Conservation (phyloP, 2,329 filamentous ascomycete species). For the Clonostachys solani region DNA sequence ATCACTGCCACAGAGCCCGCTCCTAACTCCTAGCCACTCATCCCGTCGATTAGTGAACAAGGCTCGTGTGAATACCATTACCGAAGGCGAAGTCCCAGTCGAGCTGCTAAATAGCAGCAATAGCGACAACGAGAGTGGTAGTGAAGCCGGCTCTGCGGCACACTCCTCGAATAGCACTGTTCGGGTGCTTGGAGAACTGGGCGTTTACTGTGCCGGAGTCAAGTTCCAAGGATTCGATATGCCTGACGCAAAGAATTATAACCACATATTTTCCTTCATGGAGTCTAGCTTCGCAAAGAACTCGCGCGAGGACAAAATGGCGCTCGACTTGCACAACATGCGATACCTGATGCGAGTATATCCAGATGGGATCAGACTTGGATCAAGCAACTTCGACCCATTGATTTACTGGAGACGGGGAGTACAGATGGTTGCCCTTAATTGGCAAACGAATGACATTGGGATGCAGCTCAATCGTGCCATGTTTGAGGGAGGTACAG, state of each 20-base stretch:
- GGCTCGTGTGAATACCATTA: slow-evolving; percentile 53
- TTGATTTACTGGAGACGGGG: slow-evolving; percentile 91
- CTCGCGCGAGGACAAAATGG: slow-evolving; percentile 72
- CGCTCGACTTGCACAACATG: slow-evolving; percentile 87
- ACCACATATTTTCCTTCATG: slow-evolving; percentile 94
- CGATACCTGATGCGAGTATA: slow-evolving; percentile 92
- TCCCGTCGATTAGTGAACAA: slow-evolving; percentile 42
- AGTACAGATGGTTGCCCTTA: slow-evolving; percentile 95
- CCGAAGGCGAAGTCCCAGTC: slow-evolving; percentile 47
- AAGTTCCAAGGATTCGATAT: slow-evolving; percentile 81
- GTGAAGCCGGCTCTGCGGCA: slow-evolving; percentile 50
- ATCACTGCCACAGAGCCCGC: slow-evolving; percentile 49
- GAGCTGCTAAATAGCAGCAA: slow-evolving; percentile 55
- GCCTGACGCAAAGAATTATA: slow-evolving; percentile 77
- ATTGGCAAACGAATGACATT: slow-evolving; percentile 97
- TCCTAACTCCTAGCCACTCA: slow-evolving; percentile 46
- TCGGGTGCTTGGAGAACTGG: slow-evolving; percentile 76
- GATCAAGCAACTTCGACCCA: slow-evolving; percentile 92
- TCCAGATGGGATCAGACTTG: slow-evolving; percentile 75
- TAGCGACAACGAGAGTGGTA: slow-evolving; percentile 75
- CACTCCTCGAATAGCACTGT: slow-evolving; percentile 80
- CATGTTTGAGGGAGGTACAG: slow-evolving; percentile 90
- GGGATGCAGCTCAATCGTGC: slow-evolving; percentile 96
- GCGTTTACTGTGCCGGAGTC: slow-evolving; percentile 69
- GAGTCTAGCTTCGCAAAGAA: slow-evolving; percentile 83